Base-by-base conservation (phyloP, 768 basidiomycete species). In the Hygrophorus pudorinus region DNA sequence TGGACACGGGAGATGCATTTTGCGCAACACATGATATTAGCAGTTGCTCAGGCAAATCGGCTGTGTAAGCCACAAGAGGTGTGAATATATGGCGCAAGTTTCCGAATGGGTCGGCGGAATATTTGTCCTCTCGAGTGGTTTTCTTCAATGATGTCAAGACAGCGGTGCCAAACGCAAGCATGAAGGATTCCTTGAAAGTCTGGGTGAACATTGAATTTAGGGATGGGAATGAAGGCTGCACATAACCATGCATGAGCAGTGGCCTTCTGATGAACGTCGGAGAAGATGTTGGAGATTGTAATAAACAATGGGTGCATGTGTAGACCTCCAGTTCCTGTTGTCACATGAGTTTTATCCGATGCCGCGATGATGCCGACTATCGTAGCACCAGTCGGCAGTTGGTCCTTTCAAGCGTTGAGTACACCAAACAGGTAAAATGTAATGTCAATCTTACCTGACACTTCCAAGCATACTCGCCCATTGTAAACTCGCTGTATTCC, bases 401-500 rank as follows among this genome's bases (percentile, higher is more conserved):
- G 11, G 12, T 28, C 28, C 58, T 53, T 38, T 41, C 16, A 35
- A 6, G 11, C 34, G 38, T 29, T n/a, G 17, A 24, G n/a, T 3
- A 24, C n/a, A 35, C 21, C 32, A n/a, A n/a, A n/a, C 6, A 38
- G 34, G 10, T 10, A 37, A 39, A 17, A 10, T 29, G 44, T 10
- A 24, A n/a, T n/a, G 27, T 20, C 20, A 41, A 17, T 31, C 48
- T 14, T 30, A 49, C 54, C 46, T 53, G 51, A 47, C 57, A 54
- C 3, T 48, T 29, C 57, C 55, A 58, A 1, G 57, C 56, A 17
- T 13, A 32, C 17, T 58, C 37, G 8, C 53, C 49, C 4, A 49
- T 49, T 31, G 56, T 38, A 55, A 53, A 59, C 32, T 61, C 54
- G 5, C 20, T 47, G 29, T 58, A 61, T 5, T 55, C 41, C 3